A percentile compares a stretch with the other conserved stretches of the same genome.
Conservation (phyloP, 1,284 basidiomycete species). For the Xerocomus minutiporus region DNA sequence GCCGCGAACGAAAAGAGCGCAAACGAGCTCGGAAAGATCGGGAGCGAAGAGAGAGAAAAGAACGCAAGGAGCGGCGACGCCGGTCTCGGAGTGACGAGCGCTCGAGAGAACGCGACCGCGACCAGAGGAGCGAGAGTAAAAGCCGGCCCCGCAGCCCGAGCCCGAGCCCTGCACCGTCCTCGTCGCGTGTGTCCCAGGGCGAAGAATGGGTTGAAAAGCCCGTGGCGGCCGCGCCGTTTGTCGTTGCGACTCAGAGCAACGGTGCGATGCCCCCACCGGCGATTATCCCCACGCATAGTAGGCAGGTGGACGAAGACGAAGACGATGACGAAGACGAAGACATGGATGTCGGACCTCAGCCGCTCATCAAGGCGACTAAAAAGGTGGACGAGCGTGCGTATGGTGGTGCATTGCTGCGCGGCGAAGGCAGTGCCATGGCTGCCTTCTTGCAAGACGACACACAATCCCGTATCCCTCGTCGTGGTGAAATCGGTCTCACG, state of each 20-base stretch:
- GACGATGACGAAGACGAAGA: slow-evolving; percentile 41
- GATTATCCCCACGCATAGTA: slow-evolving; percentile 18
- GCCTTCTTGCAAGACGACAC: slow-evolving; percentile 87
- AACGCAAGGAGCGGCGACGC: slow-evolving; percentile 35
- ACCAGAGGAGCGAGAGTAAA: slow-evolving; percentile 28
- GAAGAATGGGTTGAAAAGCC: slow-evolving; percentile 74
- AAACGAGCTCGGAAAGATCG: slow-evolving; percentile 53
- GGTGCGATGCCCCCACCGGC: slow-evolving; percentile 20
- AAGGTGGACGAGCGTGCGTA: slow-evolving; percentile 75
- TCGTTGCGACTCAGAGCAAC: slow-evolving; percentile 17
- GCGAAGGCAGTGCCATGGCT: slow-evolving; percentile 97
- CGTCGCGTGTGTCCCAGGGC: slow-evolving; percentile 35
- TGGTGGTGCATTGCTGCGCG: slow-evolving; percentile 83
- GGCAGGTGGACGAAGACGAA: slow-evolving; percentile 29
- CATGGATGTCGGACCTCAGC: slow-evolving; percentile 57
- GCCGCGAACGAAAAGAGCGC: slow-evolving; percentile 55
- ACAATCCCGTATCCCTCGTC: slow-evolving; percentile 89
- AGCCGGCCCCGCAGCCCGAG: slow-evolving; percentile 34
- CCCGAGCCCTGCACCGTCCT: slow-evolving; percentile 32
- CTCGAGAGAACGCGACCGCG: slow-evolving; percentile 23
- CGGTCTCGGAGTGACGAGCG: slow-evolving; percentile 36
- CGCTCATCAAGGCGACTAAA: slow-evolving; percentile 44
- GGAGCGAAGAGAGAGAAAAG: slow-evolving; percentile 40
- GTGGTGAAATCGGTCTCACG: slow-evolving; percentile 95
- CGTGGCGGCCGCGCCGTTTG: slow-evolving; percentile 33